Evolutionary conservation across 2,329 filamentous ascomycete genomes (phyloP), one percentile per base, ranked within the genome.

Genomic region (Neocucurbitaria cava): DNA sequence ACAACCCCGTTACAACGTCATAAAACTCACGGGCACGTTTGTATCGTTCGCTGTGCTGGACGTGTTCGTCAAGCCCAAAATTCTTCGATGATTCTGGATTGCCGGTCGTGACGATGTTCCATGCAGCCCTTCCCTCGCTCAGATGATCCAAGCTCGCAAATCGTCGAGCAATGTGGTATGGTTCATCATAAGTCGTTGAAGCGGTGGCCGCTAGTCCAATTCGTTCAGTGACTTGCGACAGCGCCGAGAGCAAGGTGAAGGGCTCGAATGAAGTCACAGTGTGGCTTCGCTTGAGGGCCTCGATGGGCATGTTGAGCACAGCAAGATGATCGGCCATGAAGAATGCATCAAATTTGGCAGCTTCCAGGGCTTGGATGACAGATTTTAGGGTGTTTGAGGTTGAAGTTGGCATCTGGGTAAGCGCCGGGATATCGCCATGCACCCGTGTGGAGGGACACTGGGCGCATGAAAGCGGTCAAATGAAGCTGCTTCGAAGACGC

Each of bases 21-120:
- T 90, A 79, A 73, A 89, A 90, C 69, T 90, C 88, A 58, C 90
- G 85, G 1, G 87, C 87, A 35, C 87, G 81, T 6, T 80, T 83
- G 59, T 90, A 90, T 49, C 88, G 79, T 52, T 89, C 85, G 59
- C 89, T 87, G 64, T 90, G 88, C 74, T 80, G 77, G 3, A 54
- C 78, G 59, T 88, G 85, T 24, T 84, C 77, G 0, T 78, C 74
- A 35, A 80, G 79, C 0, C 85, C 84, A 8, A 89, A 73, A 61
- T 89, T 89, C 2, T 84, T 77, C 0, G 87, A 87, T 0, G 87
- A 87, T 2, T 83, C 86, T 61, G 89, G 85, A 2, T 89, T 79
- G 57, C 88, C 89, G 8, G 85, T 83, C 0, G 87, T 89, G 0
- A 89, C 87, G 36, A 90, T 83, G 35, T 69, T 61, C 63, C 63